Base-by-base conservation (phyloP, 805 yeast species). In the Aciculoconidium aculeatum region DNA sequence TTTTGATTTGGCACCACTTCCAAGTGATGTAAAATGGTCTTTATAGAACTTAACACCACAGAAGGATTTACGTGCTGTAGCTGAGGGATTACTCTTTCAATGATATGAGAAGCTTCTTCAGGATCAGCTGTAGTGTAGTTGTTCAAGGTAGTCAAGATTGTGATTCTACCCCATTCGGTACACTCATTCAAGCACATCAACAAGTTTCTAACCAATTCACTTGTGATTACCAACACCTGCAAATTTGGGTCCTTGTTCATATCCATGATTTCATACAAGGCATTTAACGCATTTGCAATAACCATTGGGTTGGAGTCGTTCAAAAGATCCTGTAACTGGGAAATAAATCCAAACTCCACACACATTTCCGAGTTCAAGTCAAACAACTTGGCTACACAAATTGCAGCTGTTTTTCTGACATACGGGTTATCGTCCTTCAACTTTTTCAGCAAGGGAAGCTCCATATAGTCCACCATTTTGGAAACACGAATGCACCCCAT, bases 401-500 rank as follows among this genome's bases (percentile, higher is more conserved):
- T 80, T 4, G 95, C 96, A 0, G 98, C 98, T 1, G 98, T 92
- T 49, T 94, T 92, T 39, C 99, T 71, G 28, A 92, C 99, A 51
- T 92, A 92, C 2, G 99, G 97, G 51, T 88, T 88, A 49, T 88
- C 96, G 59, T 92, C 98, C 35, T 67, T 70, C 44, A 92, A 63
- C 1, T 97, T 88, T 45, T 83, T 72, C 39, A 79, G 77, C 40
- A 92, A 65, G 1, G 98, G 98, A 12, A 80, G 78, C 40, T 86
- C 92, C 77, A 92, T 75, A 53, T 92, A 92, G 51, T 90, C 97
- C 23, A 87, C 84, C 77, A 92, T 88, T 55, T 83, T 88, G 49
- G 84, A 94, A 11, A 92, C 97, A 25, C 97, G 67, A 28, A 92
- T 87, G 62, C 96, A 90, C 0, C 98, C 97, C 99, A 92, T 92